Conservation (phyloP, 768 basidiomycete genomes). For the Tulasnella sp. region DNA sequence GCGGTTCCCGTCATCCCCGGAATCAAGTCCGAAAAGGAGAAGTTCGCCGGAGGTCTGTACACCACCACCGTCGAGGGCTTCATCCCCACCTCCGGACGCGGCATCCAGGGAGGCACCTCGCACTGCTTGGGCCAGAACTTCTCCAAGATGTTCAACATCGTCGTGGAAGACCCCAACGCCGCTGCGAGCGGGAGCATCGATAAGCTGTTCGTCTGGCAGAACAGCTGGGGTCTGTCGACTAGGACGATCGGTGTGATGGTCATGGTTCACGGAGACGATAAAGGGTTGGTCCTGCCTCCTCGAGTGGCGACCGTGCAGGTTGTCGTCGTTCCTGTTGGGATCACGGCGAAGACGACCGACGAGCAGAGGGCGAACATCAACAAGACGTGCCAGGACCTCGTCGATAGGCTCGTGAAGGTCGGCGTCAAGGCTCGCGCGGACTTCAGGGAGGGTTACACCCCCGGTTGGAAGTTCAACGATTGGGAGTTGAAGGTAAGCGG, state of each 20-base stretch:
- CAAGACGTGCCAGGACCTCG: slow-evolving; percentile 65
- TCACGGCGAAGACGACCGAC: slow-evolving; percentile 64
- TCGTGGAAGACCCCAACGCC: slow-evolving; percentile 79
- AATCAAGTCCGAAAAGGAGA: slow-evolving; percentile 97
- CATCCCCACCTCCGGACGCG: slow-evolving; percentile 92
- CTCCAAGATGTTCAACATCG: slow-evolving; percentile 96
- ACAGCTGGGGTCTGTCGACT: slow-evolving; percentile 97
- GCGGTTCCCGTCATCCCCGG: slow-evolving; percentile 97
- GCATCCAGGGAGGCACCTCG: slow-evolving; percentile 95
- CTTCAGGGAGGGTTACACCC: slow-evolving; percentile 89
- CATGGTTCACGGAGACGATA: slow-evolving; percentile 98
- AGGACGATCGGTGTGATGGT: slow-evolving; percentile 97
- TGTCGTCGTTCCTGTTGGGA: slow-evolving; percentile 85
- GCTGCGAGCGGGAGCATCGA: slow-evolving; percentile 35
- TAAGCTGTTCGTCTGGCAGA: slow-evolving; percentile 90
- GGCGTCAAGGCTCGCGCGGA: slow-evolving; percentile 83
- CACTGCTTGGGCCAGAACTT: slow-evolving; percentile 99
- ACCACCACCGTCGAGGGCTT: slow-evolving; percentile 98
- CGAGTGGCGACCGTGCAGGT: slow-evolving; percentile 89
- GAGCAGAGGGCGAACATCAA: slow-evolving; percentile 55
- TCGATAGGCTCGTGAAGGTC: slow-evolving; percentile 53
- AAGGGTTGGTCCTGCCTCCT: slow-evolving; percentile 94
- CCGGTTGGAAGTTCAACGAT: slow-evolving; percentile 98
- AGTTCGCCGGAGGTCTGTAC: slow-evolving; percentile 96
- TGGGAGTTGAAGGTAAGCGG: slow-evolving; percentile 97